Base-by-base conservation (phyloP, 2,329 filamentous ascomycete species). In the Fusarium anguioides region DNA sequence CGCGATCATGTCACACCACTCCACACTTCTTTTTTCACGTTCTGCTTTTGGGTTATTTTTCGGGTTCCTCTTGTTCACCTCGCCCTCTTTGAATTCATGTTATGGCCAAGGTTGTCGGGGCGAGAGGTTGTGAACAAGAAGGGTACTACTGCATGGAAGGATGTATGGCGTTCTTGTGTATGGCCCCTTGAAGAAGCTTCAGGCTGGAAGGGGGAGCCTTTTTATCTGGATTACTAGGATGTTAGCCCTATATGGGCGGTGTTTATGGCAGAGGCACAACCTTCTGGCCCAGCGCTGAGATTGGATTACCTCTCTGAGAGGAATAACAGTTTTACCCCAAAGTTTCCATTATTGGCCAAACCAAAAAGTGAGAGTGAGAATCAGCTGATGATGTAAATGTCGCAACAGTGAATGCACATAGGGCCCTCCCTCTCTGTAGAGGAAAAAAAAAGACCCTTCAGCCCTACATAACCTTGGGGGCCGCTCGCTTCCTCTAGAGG, bases 1-100 rank as follows among this genome's bases (percentile, higher is more conserved):
- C 61, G 68, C 72, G 68, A 74, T 74, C 68, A 75, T 68, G 74
- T 77, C 76, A 76, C 74, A 78, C 77, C 77, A 79, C 78, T 78
- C 77, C 74, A 74, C 71, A 49, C 47, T 66, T 76, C 47, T 66
- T 75, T 69, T 64, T 65, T 49, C 23, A 71, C 72, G 51, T 42
- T 63, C 58, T 53, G 11, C 57, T 37, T 35, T 29, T 47, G 37
- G 47, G 33, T 65, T 64, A 58, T 47, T 27, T 51, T 62, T 66
- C 60, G 52, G 10, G n/a, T n/a, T 29, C 9, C 14, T 35, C 52
- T 62, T 67, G 47, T 52, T 54, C 51, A 57, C 52, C 50, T 66
- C 45, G 49, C 69, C 65, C 58, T n/a, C 31, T 33, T 35, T 39
- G 36, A 56, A 56, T 53, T 72, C 47, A 40, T 62, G 61, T 69